Percentiles rank a stretch among this genome's conserved stretches.
Evolutionary conservation across 1,284 basidiomycete species (phyloP).

Genomic region (Fomitopsis palustris): DNA sequence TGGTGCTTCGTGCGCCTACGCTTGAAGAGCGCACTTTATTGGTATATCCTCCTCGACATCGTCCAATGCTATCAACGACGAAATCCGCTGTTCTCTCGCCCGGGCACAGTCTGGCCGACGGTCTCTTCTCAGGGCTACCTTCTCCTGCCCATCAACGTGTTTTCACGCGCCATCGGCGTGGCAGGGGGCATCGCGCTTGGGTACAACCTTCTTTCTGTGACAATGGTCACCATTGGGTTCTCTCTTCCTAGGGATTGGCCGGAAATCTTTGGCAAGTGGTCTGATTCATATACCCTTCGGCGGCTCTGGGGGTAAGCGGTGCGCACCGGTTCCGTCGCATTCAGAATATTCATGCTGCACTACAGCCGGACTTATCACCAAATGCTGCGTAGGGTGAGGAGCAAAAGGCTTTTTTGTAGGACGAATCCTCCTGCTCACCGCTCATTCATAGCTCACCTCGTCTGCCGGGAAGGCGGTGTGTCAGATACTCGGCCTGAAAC

Average conservation of each 20-base stretch:
- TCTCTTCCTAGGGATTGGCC: conserved; percentile 31
- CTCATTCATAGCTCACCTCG: conserved; percentile 15
- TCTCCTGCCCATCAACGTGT: conserved; percentile 5
- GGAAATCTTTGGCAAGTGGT: conserved; percentile 29
- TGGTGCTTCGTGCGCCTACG: conserved; percentile 1
- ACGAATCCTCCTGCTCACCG: background rate
- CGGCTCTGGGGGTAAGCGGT: conserved; percentile 34
- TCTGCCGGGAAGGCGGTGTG: conserved; percentile 18
- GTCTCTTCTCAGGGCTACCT: conserved; percentile 6
- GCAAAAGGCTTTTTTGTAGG: background rate
- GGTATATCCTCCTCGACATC: conserved; percentile 10
- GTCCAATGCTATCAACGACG: conserved; percentile 6
- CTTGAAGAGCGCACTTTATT: background rate
- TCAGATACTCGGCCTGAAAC: conserved; percentile 14
- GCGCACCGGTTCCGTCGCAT: background rate
- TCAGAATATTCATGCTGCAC: background rate
- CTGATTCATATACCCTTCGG: conserved; percentile 33
- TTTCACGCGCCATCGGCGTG: conserved; percentile 8
- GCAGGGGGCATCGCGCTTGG: conserved; percentile 20
- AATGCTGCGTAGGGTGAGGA: conserved; percentile 18
- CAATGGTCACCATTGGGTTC: conserved; percentile 21
- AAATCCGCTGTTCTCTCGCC: conserved; percentile 8
- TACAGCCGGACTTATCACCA: conserved; percentile 32
- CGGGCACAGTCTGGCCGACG: background rate
- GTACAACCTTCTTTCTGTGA: conserved; percentile 18